Conservation (phyloP, 1,284 basidiomycete species). For the Ceratobasidium sp. region DNA sequence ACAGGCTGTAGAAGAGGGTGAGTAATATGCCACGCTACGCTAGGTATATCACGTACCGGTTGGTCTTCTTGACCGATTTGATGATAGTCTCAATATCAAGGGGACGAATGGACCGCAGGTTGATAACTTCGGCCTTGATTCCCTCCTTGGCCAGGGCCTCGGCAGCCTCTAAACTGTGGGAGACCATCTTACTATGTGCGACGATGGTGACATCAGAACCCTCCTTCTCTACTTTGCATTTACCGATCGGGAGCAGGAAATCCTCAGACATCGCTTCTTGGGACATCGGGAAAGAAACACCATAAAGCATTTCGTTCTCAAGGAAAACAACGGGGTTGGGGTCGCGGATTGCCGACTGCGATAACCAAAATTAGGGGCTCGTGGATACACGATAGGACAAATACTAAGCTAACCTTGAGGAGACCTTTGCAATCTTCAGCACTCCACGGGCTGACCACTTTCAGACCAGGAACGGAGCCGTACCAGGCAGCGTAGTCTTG, state of each 20-base stretch:
- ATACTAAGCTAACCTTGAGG: conserved; percentile 74
- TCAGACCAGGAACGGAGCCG: conserved; percentile 94
- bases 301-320: conserved; percentile 99
- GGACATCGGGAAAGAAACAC: conserved; percentile 95
- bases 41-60: conserved; percentile 65
- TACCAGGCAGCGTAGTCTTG: conserved; percentile 97
- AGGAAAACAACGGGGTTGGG: conserved; percentile 98
- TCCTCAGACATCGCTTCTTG: conserved; percentile 94
- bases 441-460: conserved; percentile 97
- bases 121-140: conserved; percentile 98
- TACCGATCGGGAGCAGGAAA: conserved; percentile 96
- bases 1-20: conserved; percentile 63
- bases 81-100: conserved; percentile 98
- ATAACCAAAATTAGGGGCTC: no score
- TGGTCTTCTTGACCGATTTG: conserved; percentile 97
- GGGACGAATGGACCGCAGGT: conserved; percentile 93
- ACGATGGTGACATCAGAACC: conserved; percentile 96
- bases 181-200: conserved; percentile 97
- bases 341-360: conserved; percentile 93
- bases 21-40: conserved; percentile 39
- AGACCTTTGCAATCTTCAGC: conserved; percentile 98
- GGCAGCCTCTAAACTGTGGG: conserved; percentile 91
- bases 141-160: conserved; percentile 94
- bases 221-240: conserved; percentile 94
- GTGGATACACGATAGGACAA: conserved; percentile 31